phyloP scores from a whole-genome alignment of 73 alveolate species.

The Tetrahymena malaccensis region DNA sequence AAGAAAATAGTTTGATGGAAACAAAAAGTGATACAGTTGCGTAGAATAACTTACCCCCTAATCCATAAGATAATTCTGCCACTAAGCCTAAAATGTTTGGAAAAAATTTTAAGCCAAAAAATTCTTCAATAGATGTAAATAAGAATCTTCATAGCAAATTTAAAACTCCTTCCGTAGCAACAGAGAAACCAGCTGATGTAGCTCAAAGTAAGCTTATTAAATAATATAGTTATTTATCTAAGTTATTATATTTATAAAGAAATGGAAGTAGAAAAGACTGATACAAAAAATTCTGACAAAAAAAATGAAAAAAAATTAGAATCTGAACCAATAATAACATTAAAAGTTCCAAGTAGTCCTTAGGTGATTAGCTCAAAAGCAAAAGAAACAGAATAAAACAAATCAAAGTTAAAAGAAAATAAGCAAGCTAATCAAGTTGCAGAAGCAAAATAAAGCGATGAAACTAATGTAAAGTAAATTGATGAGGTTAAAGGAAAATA shows the following conservation, averaged over 20 bases:
- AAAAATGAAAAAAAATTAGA: background rate
- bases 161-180: background rate
- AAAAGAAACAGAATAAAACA: background rate
- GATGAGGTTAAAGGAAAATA: background rate
- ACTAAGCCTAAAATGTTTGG: background rate
- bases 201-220: background rate
- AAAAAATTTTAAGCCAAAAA: background rate
- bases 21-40: background rate
- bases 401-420: background rate
- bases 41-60: background rate
- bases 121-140: background rate
- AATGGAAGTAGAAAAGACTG: background rate
- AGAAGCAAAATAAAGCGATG: background rate
- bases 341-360: background rate
- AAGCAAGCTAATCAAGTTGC: background rate
- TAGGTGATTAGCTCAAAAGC: background rate
- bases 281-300: background rate
- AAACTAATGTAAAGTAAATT: background rate
- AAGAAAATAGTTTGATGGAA: background rate
- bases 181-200: background rate
- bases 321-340: background rate
- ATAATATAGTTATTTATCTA: too few species aligned
- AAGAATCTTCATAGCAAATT: background rate
- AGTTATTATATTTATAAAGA: background rate
- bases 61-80: background rate